A percentile compares a stretch with the other conserved stretches of the same genome.
Evolutionary conservation across 2,329 filamentous ascomycete species (phyloP).

Genomic region (Fusarium brevicatenulatum): DNA sequence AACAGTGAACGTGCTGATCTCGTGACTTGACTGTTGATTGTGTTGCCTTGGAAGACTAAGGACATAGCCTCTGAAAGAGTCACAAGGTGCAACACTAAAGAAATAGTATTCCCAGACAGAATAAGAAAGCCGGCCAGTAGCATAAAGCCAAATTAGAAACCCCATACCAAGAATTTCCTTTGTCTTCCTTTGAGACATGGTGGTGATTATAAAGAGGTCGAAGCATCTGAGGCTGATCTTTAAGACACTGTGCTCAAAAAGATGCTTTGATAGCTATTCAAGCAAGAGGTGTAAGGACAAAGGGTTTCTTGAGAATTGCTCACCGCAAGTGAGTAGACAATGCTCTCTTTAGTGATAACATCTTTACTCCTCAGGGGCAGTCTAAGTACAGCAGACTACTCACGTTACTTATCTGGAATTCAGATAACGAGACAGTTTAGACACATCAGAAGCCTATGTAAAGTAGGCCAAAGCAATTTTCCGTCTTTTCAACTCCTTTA

Average conservation of each 20-base stretch:
- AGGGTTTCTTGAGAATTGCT: too few relatives aligned
- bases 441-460: background rate
- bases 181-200: background rate
- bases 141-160: background rate
- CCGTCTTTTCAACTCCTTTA: background rate
- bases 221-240: background rate
- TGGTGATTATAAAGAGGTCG: background rate
- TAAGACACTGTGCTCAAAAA: background rate
- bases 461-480: background rate
- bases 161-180: background rate
- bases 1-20: background rate
- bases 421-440: background rate
- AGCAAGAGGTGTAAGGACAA: background rate
- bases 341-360: too few relatives aligned
- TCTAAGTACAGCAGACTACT: background rate
- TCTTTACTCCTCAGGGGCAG: background rate
- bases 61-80: background rate
- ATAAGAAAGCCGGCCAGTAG: background rate
- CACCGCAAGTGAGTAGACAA: background rate
- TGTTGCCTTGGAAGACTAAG: background rate
- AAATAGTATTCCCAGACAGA: background rate
- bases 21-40: constrained; percentile 6
- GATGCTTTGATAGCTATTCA: background rate
- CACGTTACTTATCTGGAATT: background rate
- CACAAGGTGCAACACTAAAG: background rate